A percentile compares a stretch with the other conserved stretches of the same genome.
Conservation (phyloP, 805 yeast genomes). For the Candida pseudoglaebosa region DNA sequence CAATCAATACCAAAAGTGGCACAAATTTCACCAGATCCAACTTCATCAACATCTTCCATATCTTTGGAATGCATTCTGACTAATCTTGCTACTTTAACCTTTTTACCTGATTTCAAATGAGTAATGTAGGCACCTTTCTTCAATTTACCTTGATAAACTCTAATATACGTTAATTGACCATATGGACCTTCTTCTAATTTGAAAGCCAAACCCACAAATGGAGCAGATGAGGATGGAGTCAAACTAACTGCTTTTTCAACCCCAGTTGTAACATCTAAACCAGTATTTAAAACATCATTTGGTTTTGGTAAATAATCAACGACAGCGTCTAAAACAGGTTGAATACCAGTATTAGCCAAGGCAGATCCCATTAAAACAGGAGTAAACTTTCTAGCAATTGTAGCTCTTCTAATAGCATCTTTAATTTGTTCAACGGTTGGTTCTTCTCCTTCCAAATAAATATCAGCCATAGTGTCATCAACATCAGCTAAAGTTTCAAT, state of each 20-base stretch:
- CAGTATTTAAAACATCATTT: conserved; percentile 85
- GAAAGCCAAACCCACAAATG: conserved; percentile 97
- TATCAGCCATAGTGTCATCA: conserved; percentile 94
- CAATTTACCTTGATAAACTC: conserved; percentile 95
- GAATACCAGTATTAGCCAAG: conserved; percentile 92
- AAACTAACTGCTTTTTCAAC: conserved; percentile 60
- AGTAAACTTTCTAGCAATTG: conserved; percentile 92
- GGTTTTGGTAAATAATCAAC: conserved; percentile 96
- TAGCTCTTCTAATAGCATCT: conserved; percentile 87
- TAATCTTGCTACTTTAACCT: conserved; percentile 85
- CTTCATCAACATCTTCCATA: conserved; percentile 96
- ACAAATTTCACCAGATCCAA: conserved; percentile 97
- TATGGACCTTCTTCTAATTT: conserved; percentile 97
- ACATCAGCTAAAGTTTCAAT: conserved; percentile 97
- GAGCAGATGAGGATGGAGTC: conserved; percentile 66
- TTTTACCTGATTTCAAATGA: conserved; percentile 89
- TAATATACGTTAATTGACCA: conserved; percentile 94
- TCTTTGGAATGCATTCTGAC: conserved; percentile 99
- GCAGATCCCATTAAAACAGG: conserved; percentile 99
- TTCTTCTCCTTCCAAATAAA: conserved; percentile 83
- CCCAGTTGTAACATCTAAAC: conserved; percentile 71
- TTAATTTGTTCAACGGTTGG: conserved; percentile 83
- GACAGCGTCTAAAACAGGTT: conserved; percentile 92
- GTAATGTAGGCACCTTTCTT: conserved; percentile 86
- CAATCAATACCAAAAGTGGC: conserved; percentile 99